Evolutionary conservation across 345 rosid genomes (phyloP), one percentile per base, ranked within the genome.

Genomic region (Sisymbrium irio): DNA sequence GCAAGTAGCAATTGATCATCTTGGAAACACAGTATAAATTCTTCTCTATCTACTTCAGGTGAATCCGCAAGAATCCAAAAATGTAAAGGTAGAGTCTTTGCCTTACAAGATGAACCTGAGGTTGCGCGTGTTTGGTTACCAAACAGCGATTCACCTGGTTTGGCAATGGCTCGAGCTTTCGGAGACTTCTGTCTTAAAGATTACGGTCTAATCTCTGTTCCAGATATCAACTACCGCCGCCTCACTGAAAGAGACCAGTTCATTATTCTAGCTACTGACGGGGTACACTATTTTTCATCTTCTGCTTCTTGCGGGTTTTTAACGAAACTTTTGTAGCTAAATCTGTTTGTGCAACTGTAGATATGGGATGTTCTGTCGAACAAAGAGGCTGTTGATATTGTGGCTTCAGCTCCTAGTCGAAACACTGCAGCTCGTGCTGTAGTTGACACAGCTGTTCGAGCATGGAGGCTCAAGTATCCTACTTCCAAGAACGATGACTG

Each of bases 161-260:
- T 93, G 73, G 97, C 98, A 28, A 93, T 93, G 98, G 97, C 98
- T 69, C 89, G 98, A 83, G 98, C 98, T 67, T 91, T 93, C 76
- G 98, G 98, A 25, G 98, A 93, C 80, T 93, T 93, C 78, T 93
- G 98, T 80, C 87, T 93, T 30, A 93, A 90, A 77, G 96, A 93
- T 85, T 93, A 89, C 67, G 98, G 98, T 65, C 76, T 93, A 74
- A 93, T 91, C 77, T 91, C 98, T 2, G 85, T 86, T 41, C 98
- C 96, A 5, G 98, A 93, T 83, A 74, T 93, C 69, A 86, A 75
- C 79, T 84, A 89, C 67, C 92, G 77, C 20, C 77, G 69, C 63
- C 88, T 93, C 65, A 83, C 84, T 25, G 85, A 87, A 65, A 87
- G 82, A 79, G 98, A 93, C 55, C 87, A 85, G 67, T 93, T 91